Evolutionary conservation across 73 alveolate genomes (phyloP), one percentile per base, ranked within the genome.

Genomic region (Uronychia setigera): DNA sequence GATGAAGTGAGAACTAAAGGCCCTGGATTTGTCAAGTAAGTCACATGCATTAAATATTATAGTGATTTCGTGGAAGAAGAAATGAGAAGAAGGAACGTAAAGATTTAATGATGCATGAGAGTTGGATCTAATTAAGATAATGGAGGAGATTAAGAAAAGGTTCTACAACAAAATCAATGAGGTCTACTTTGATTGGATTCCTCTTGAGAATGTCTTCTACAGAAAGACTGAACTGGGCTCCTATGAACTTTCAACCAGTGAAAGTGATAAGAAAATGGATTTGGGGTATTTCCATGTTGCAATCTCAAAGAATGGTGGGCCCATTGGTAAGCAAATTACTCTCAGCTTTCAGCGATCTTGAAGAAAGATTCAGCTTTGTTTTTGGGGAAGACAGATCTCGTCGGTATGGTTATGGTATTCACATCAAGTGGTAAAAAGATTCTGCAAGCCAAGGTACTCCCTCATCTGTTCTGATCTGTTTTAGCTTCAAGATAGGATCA

Each of bases 261-360:
- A 80, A 27, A 31, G 35, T 31, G 14, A 58, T 26, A 86, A 81
- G 79, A 80, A 80, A 81, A 84, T 87, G 11, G 96, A 86, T 32
- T 85, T 91, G 33, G 82, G 81, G 46, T 86, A 58, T 76, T 91
- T 86, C 81, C 31, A 85, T 78, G 81, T 86, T 30, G 88, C 96
- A 19, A 77, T 83, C 26, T 83, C 96, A 1, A 67, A 35, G 58
- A 79, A 84, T 81, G 96, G 96, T 59, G 96, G 96, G 28, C 96
- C 96, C 19, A 33, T 86, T 35, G 96, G 88, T 0, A 46, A 46
- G 19, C n/a, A 5, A 5, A 5, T 46, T 19, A 11, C 19, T 19
- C 67, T 46, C 19, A 46, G 19, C 67, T n/a, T 46, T 19, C 67
- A 46, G 67, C 67, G 19, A 25, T 91, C 30, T 29, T 91, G 80